A percentile compares a stretch with the other conserved stretches of the same genome.
Conservation (phyloP, 1,284 basidiomycete species). For the Ustilago crameri region DNA sequence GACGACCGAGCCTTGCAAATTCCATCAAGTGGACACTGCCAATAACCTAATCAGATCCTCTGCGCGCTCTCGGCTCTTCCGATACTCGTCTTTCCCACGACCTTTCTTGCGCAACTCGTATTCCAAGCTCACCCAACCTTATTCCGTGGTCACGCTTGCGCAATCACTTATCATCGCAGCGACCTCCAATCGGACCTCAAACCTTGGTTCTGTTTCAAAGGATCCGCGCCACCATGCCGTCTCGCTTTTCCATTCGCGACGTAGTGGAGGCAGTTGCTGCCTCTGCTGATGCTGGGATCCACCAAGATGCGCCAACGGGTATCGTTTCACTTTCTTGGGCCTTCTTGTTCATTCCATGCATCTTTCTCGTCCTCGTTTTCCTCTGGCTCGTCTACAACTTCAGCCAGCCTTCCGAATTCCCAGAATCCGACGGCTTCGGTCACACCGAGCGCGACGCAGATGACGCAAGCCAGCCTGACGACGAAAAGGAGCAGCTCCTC, state of each 20-base stretch:
- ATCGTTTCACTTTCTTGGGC: slow-evolving; percentile 45
- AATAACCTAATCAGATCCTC: too few relatives aligned
- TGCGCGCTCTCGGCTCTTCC: too few relatives aligned
- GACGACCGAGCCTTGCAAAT: too few relatives aligned
- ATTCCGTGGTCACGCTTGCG: neutral
- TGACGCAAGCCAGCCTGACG: slow-evolving; percentile 7
- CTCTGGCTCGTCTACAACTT: slow-evolving; percentile 39
- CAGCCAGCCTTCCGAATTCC: slow-evolving; percentile 32
- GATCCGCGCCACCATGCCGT: slow-evolving; percentile 13
- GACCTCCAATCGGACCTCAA: too few relatives aligned
- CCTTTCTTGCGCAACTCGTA: too few relatives aligned
- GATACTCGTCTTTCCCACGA: too few relatives aligned
- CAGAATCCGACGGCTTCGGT: slow-evolving; percentile 19
- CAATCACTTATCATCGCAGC: neutral
- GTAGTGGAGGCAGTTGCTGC: slow-evolving; percentile 6
- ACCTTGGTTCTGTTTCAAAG: too few relatives aligned
- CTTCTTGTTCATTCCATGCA: slow-evolving; percentile 38
- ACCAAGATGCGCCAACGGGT: slow-evolving; percentile 24
- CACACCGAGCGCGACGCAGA: slow-evolving; percentile 13
- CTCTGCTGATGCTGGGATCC: slow-evolving; percentile 7
- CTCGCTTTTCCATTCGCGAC: slow-evolving; percentile 2
- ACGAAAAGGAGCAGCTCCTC: slow-evolving; percentile 44
- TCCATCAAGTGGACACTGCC: too few relatives aligned
- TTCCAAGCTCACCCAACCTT: too few relatives aligned
- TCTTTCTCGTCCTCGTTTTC: slow-evolving; percentile 37